phyloP scores from a whole-genome alignment of 108 stramenopile species.

The Skeletonema costatum region DNA sequence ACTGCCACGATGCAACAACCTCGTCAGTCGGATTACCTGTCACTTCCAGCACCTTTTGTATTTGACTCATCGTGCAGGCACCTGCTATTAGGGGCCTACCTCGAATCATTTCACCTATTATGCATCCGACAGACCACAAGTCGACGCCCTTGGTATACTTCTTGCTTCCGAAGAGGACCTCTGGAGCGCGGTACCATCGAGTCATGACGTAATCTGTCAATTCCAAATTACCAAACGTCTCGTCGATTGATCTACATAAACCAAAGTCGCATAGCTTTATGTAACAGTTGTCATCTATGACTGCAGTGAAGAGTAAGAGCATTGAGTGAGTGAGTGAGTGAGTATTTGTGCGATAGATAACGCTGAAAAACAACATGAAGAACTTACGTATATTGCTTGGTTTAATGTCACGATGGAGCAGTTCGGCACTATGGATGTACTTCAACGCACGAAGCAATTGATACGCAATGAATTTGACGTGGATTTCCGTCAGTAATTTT shows the following conservation, averaged over 20 bases:
- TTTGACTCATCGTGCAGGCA: constrained; percentile 62
- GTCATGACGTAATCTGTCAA: constrained; percentile 91
- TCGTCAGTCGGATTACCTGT: constrained; percentile 57
- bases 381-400: constrained; percentile 72
- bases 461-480: constrained; percentile 85
- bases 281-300: constrained; percentile 56
- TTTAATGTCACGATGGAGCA: constrained; percentile 83
- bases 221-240: constrained; percentile 51
- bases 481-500: constrained; percentile 62
- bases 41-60: constrained; percentile 72
- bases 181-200: constrained; percentile 86
- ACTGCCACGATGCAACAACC: constrained; percentile 62
- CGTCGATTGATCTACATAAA: constrained; percentile 69
- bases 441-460: constrained; percentile 86
- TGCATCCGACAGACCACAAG: constrained; percentile 74
- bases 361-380: too few relatives aligned
- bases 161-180: constrained; percentile 79
- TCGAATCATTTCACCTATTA: constrained; percentile 41
- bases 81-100: constrained; percentile 69
- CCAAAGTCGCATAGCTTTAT: constrained; percentile 91
- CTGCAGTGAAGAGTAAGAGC: too few relatives aligned
- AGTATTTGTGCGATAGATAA: too few relatives aligned
- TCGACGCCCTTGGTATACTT: constrained; percentile 85
- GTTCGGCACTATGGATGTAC: constrained; percentile 76
- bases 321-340: too few relatives aligned